Percentiles rank a stretch among this genome's conserved stretches.
Evolutionary conservation across 1,284 basidiomycete genomes (phyloP).

Genomic region (Vanrija sp.): DNA sequence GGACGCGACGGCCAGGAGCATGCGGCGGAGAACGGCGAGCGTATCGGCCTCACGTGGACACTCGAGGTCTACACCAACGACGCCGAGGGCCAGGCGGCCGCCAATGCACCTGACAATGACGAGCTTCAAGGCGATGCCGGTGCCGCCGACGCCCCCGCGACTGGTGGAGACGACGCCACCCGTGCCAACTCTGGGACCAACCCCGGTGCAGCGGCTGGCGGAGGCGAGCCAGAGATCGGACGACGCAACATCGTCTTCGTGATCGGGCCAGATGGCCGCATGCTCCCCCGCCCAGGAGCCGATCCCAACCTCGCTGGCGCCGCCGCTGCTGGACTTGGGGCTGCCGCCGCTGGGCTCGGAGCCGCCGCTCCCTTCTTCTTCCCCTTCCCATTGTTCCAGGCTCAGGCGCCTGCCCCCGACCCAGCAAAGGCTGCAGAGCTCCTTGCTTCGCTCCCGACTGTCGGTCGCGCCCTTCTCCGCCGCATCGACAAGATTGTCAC

Average conservation of each 20-base stretch:
- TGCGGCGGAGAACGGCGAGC: slow-evolving; percentile 1
- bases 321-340: not conserved
- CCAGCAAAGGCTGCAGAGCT: slow-evolving; percentile 42
- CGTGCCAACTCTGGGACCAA: not conserved
- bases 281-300: not conserved
- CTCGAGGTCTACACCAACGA: slow-evolving; percentile 16
- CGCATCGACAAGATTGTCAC: slow-evolving; percentile 34
- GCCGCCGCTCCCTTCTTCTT: not conserved
- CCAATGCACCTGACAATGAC: no score
- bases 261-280: slow-evolving; percentile 10
- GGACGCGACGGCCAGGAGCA: not conserved
- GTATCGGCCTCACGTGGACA: slow-evolving; percentile 12
- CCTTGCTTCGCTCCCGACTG: slow-evolving; percentile 33
- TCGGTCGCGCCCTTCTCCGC: slow-evolving; percentile 27
- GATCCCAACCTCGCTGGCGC: not conserved
- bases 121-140: not conserved
- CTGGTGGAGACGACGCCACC: no score
- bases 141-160: not conserved
- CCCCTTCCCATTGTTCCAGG: slow-evolving; percentile 7
- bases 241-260: slow-evolving; percentile 7
- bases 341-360: not conserved
- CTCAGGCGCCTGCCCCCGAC: slow-evolving; percentile 17
- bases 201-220: not conserved
- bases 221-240: not conserved
- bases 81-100: no score